These are phyloP conservation scores for Pinus albicaulis DNA, from an alignment of 75 land plant genomes.

Conservation along the genomic window DNA sequence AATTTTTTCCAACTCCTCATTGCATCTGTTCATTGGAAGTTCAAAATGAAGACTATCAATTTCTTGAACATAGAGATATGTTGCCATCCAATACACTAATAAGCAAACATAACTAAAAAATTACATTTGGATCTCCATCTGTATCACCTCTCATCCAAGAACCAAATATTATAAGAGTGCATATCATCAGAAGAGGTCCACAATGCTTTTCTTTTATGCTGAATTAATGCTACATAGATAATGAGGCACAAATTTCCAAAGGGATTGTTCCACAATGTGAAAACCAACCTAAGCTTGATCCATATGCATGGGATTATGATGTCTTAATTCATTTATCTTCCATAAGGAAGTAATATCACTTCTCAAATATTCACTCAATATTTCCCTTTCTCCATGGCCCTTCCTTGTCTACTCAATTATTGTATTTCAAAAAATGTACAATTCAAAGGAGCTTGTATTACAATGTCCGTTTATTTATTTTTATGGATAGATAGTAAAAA, in stretches of 20 bases:
- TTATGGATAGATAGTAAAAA: too few species aligned
- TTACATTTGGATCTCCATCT: slow-evolving; percentile 98
- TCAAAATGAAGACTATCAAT: slow-evolving; percentile 89
- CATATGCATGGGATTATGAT: slow-evolving; percentile 86
- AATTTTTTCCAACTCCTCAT: slow-evolving; percentile 47
- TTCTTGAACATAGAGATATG: slow-evolving; percentile 87
- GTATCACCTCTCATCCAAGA: slow-evolving; percentile 99
- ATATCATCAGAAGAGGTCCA: slow-evolving; percentile 79
- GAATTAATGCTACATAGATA: slow-evolving; percentile 87
- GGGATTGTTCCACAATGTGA: slow-evolving; percentile 89
- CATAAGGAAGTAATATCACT: slow-evolving; percentile 88
- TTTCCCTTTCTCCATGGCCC: slow-evolving; percentile 74
- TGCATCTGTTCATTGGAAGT: slow-evolving; percentile 84
- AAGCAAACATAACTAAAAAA: slow-evolving; percentile 91
- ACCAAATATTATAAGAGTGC: slow-evolving; percentile 92
- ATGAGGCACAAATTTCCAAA: slow-evolving; percentile 94
- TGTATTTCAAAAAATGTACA: slow-evolving; percentile 75
- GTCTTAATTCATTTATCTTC: slow-evolving; percentile 97
- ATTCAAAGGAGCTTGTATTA: too few species aligned
- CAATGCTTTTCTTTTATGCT: slow-evolving; percentile 92
- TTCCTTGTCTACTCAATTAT: slow-evolving; percentile 84
- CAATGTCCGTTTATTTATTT: too few species aligned
- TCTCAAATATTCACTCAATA: slow-evolving; percentile 88
- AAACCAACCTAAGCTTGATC: slow-evolving; percentile 96
- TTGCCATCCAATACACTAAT: slow-evolving; percentile 88